A percentile compares a stretch with the other conserved stretches of the same genome.
Conservation (phyloP, 208 protist species). For the Porcisia hertigi region DNA sequence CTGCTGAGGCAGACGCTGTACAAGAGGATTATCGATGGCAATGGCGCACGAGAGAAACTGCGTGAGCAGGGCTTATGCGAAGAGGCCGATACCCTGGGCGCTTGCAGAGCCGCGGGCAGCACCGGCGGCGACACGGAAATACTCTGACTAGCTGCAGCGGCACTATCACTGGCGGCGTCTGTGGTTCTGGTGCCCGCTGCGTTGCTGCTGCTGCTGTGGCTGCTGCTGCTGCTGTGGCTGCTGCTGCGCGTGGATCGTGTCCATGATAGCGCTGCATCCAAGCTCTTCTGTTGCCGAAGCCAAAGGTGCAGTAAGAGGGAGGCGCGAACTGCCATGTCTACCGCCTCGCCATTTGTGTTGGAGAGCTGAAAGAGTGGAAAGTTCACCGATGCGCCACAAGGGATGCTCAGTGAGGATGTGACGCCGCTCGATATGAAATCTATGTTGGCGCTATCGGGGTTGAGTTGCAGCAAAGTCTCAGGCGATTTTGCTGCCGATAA, state of each 20-base stretch:
- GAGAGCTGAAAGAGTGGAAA: slow-evolving; percentile 37
- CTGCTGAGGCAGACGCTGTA: slow-evolving; percentile 11
- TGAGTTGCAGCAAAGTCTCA: neutral
- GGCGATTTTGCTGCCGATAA: neutral
- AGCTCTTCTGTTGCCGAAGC: slow-evolving; percentile 16
- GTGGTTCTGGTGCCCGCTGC: neutral
- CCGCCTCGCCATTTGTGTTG: slow-evolving; percentile 22
- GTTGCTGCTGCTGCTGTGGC: neutral
- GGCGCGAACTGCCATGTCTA: slow-evolving; percentile 18
- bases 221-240: neutral
- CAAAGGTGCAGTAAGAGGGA: slow-evolving; percentile 27
- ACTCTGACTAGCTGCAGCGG: neutral
- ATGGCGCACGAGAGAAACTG: slow-evolving; percentile 17
- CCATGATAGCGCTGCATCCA: slow-evolving; percentile 12
- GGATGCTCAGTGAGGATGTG: neutral
- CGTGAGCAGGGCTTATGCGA: slow-evolving; percentile 17
- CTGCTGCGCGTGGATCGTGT: slow-evolving; percentile 5
- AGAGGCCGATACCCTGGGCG: slow-evolving; percentile 6
- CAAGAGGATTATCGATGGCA: slow-evolving; percentile 24
- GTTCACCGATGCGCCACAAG: slow-evolving; percentile 20
- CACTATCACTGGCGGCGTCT: neutral
- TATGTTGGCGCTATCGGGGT: neutral
- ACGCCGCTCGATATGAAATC: neutral
- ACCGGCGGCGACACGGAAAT: neutral
- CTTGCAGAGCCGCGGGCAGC: neutral